These are phyloP conservation scores for Xenoacremonium recifei DNA, from an alignment of 2,329 filamentous ascomycete species.

Conservation along the genomic window DNA sequence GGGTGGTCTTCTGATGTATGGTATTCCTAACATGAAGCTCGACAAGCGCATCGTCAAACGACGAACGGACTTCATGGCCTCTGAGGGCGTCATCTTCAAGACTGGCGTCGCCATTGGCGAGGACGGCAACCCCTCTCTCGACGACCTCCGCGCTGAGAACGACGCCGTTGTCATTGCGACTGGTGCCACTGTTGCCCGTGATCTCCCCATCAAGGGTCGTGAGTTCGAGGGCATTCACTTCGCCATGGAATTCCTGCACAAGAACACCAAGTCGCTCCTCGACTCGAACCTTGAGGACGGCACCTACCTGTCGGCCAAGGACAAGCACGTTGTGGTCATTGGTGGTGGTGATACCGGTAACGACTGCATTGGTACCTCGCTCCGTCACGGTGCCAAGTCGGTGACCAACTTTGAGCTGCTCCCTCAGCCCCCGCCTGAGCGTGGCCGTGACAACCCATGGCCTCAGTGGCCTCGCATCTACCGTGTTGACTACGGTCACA, in stretches of 20 bases:
- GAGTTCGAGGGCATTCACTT: slow-evolving; percentile 90
- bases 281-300: slow-evolving; percentile 85
- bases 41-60: slow-evolving; percentile 97
- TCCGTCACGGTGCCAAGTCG: slow-evolving; percentile 92
- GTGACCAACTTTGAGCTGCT: slow-evolving; percentile 96
- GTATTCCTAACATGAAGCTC: slow-evolving; percentile 99
- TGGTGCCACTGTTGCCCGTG: slow-evolving; percentile 88
- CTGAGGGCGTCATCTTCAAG: slow-evolving; percentile 82
- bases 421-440: slow-evolving; percentile 86
- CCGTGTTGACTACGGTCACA: slow-evolving; percentile 97
- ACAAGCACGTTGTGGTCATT: slow-evolving; percentile 94
- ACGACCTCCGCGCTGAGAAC: slow-evolving; percentile 69
- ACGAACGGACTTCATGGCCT: slow-evolving; percentile 90
- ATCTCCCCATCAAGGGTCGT: slow-evolving; percentile 86
- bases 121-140: slow-evolving; percentile 59
- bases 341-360: slow-evolving; percentile 97
- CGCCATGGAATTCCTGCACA: slow-evolving; percentile 96
- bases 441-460: slow-evolving; percentile 94
- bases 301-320: slow-evolving; percentile 90
- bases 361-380: slow-evolving; percentile 95
- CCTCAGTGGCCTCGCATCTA: slow-evolving; percentile 98
- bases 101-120: slow-evolving; percentile 77
- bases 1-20: slow-evolving; percentile 95
- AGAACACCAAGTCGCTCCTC: slow-evolving; percentile 95
- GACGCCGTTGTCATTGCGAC: slow-evolving; percentile 90